Conservation (phyloP, 306 rosid genomes). For the Vicia villosa region DNA sequence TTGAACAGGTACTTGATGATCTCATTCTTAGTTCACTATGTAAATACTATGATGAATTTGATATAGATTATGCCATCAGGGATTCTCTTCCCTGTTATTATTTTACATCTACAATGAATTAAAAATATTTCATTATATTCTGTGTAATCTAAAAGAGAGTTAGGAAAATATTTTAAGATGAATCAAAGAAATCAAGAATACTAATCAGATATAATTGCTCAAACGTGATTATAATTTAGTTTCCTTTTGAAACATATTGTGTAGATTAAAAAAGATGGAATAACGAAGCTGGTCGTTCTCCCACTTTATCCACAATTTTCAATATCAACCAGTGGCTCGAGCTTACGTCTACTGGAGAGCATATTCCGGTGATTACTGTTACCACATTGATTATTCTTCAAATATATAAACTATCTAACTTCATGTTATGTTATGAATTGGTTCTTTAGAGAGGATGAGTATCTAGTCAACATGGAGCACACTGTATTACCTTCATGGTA, state of each 20-base stretch:
- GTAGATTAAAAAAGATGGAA: conserved; percentile 86
- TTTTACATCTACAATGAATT: background rate
- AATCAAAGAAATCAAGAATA: background rate
- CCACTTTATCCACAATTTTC: conserved; percentile 99
- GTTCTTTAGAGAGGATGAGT: conserved; percentile 82
- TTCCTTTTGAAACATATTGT: conserved; percentile 33
- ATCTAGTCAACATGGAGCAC: conserved; percentile 97
- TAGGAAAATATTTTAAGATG: background rate
- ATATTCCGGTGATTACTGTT: conserved; percentile 69
- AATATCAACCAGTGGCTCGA: conserved; percentile 97
- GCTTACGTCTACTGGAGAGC: conserved; percentile 95
- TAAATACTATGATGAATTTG: background rate
- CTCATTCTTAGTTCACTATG: conserved; percentile 1
- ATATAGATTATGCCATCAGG: background rate
- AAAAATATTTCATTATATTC: background rate
- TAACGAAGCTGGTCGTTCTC: conserved; percentile 90
- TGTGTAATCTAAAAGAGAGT: background rate
- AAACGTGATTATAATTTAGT: conserved; percentile 26
- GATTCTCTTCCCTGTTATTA: background rate
- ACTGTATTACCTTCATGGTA: conserved; percentile 98
- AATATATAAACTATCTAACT: conserved; percentile 9
- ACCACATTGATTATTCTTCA: conserved; percentile 18
- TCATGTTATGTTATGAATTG: conserved; percentile 32
- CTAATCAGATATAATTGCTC: background rate
- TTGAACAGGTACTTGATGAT: conserved; percentile 61